These are phyloP conservation scores for Syzygium oleosum DNA, from an alignment of 345 rosid genomes.

Conservation along the genomic window DNA sequence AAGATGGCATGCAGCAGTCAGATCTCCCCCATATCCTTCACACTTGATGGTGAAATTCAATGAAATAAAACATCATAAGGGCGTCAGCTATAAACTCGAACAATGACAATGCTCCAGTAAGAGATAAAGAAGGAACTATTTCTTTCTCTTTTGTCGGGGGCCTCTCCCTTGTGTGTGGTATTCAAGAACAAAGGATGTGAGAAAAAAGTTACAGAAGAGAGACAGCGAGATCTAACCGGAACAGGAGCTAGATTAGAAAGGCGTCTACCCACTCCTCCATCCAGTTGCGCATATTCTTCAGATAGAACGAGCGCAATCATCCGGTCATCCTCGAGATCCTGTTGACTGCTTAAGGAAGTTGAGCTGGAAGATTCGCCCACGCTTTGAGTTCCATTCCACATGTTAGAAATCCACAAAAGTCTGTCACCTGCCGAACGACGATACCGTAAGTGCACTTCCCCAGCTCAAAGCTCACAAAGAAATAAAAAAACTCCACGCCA, in stretches of 20 bases:
- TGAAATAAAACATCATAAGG: not conserved
- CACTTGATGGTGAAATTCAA: not conserved
- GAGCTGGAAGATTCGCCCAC: constrained; percentile 76
- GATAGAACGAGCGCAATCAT: constrained; percentile 80
- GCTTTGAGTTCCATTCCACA: constrained; percentile 28
- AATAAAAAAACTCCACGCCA: not conserved
- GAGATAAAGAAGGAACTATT: not conserved
- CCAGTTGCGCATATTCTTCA: constrained; percentile 69
- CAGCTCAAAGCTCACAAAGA: not conserved
- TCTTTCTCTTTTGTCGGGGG: not conserved
- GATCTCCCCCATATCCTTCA: not conserved
- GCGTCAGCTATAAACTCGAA: not conserved
- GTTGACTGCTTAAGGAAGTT: constrained; percentile 71
- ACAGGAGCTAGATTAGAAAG: constrained; percentile 71
- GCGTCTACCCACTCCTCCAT: constrained; percentile 72
- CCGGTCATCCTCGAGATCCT: constrained; percentile 66
- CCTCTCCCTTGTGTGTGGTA: not conserved
- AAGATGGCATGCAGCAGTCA: not conserved
- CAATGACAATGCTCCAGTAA: not conserved
- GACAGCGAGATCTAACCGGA: constrained; percentile 32
- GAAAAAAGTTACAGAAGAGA: not conserved
- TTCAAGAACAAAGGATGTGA: not conserved
- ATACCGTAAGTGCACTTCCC: not conserved
- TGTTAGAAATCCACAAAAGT: not conserved
- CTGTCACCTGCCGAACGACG: not conserved